phyloP scores from a whole-genome alignment of 352 stramenopile genomes.

The Globisporangium acanthophoron region DNA sequence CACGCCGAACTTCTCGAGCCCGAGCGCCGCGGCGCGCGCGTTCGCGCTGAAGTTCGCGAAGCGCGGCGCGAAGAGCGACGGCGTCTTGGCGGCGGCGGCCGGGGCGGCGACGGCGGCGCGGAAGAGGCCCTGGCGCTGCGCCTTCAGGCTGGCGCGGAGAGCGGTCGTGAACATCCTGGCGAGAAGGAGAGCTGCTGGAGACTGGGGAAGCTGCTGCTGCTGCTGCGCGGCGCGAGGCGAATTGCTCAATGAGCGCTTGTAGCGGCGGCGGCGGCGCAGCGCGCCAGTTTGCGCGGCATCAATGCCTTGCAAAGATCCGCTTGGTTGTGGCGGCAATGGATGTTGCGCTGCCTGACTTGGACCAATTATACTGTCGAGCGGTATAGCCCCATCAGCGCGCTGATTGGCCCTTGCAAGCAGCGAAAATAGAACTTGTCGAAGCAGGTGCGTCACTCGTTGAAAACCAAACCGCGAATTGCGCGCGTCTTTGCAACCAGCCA shows the following conservation, averaged over 20 bases:
- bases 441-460: not conserved
- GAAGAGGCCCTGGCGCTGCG: slow-evolving; percentile 42
- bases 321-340: too few species aligned
- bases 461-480: not conserved
- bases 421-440: not conserved
- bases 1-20: slow-evolving; percentile 89
- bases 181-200: not conserved
- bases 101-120: slow-evolving; percentile 18
- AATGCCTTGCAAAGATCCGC: too few species aligned
- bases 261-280: too few species aligned
- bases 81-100: slow-evolving; percentile 12
- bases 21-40: slow-evolving; percentile 36
- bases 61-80: slow-evolving; percentile 15
- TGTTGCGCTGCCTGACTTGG: too few species aligned
- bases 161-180: slow-evolving; percentile 49
- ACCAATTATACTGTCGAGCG: too few species aligned
- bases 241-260: slow-evolving; percentile 28
- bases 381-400: not conserved
- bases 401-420: not conserved
- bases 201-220: not conserved
- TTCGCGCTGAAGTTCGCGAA: slow-evolving; percentile 37
- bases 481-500: not conserved
- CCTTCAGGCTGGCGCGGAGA: slow-evolving; percentile 47
- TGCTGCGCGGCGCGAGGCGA: slow-evolving; percentile 18
- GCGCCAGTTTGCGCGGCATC: too few species aligned